A percentile compares a stretch with the other conserved stretches of the same genome.
phyloP scores from a whole-genome alignment of 768 basidiomycete species.

The Russula ochroleuca region DNA sequence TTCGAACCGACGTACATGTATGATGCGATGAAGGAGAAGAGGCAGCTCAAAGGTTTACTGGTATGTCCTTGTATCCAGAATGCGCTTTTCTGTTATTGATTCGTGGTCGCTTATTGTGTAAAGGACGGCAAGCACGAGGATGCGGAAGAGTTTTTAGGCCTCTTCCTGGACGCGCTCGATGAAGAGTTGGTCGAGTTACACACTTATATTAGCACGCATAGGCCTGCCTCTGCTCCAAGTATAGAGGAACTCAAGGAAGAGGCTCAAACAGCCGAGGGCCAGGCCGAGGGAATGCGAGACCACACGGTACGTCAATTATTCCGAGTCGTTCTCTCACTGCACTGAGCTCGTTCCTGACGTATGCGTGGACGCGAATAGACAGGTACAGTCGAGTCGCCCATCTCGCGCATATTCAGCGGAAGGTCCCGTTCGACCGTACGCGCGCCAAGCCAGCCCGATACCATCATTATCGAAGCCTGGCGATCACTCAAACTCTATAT shows the following conservation, averaged over 20 bases:
- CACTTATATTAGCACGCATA: slow-evolving; percentile 42
- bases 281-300: slow-evolving; percentile 62
- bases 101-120: slow-evolving; percentile 8
- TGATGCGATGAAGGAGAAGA: slow-evolving; percentile 90
- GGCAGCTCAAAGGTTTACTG: slow-evolving; percentile 88
- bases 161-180: slow-evolving; percentile 90
- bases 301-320: slow-evolving; percentile 53
- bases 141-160: slow-evolving; percentile 96
- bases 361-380: slow-evolving; percentile 41
- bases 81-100: neutral
- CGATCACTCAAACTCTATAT: slow-evolving; percentile 86
- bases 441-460: slow-evolving; percentile 78
- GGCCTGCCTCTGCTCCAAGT: slow-evolving; percentile 31
- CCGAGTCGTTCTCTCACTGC: neutral
- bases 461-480: slow-evolving; percentile 88
- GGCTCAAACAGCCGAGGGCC: slow-evolving; percentile 39
- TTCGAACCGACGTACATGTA: slow-evolving; percentile 86
- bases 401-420: slow-evolving; percentile 90
- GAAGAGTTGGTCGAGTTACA: slow-evolving; percentile 78
- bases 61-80: slow-evolving; percentile 41
- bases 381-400: slow-evolving; percentile 77
- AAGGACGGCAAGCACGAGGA: slow-evolving; percentile 94
- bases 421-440: slow-evolving; percentile 81
- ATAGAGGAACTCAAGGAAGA: slow-evolving; percentile 46
- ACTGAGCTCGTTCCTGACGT: slow-evolving; percentile 5